Conservation (phyloP, 495 filamentous ascomycete species). For the Xylaria longipes region DNA sequence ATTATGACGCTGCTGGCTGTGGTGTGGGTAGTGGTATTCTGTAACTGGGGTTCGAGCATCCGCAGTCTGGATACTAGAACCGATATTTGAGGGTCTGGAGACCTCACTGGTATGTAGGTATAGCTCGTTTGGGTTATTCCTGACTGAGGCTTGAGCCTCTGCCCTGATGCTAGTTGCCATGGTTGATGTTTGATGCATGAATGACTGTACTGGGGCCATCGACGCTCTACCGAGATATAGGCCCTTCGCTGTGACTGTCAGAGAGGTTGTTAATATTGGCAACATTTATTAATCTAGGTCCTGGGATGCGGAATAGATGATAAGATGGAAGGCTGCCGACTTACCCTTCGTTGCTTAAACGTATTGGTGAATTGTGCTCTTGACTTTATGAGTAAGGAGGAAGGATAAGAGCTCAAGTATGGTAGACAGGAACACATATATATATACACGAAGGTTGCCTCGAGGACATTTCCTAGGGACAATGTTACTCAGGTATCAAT, state of each 20-base stretch:
- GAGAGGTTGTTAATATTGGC: background rate
- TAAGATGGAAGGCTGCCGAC: background rate
- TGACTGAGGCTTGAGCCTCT: background rate
- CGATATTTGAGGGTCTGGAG: background rate
- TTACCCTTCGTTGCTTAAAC: conserved; percentile 4
- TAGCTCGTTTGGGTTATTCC: background rate
- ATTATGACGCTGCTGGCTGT: background rate
- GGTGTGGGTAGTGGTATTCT: background rate
- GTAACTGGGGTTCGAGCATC: background rate
- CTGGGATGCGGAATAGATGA: background rate
- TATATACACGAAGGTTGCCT: background rate
- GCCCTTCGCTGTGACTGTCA: background rate
- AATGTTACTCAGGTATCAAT: background rate
- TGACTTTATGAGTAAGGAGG: background rate
- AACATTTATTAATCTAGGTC: too few species aligned
- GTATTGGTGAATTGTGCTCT: background rate
- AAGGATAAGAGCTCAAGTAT: background rate
- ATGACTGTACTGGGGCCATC: background rate
- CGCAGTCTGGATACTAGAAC: background rate
- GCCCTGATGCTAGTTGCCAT: background rate
- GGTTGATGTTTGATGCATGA: background rate
- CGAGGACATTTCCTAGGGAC: background rate
- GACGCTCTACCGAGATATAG: background rate
- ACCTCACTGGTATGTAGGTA: background rate
- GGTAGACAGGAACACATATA: background rate